These are phyloP conservation scores for Stereum hirsutum DNA, from an alignment of 1,284 basidiomycete genomes.

Conservation along the genomic window DNA sequence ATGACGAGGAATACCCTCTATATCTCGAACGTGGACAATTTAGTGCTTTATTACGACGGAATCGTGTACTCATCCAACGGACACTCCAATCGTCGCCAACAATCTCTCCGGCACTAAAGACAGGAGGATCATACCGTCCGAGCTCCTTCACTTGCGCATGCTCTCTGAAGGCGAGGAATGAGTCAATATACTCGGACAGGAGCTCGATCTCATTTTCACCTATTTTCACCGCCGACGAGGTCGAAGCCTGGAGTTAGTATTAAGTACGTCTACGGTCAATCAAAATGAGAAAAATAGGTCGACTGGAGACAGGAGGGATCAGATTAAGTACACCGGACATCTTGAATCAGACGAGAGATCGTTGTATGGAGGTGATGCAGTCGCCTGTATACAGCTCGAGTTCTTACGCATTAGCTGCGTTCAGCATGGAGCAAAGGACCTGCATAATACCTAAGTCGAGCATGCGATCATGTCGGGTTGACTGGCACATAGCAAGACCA, in stretches of 20 bases:
- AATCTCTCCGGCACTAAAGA: slow-evolving; percentile 77
- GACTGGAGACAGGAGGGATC: not conserved
- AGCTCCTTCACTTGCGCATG: slow-evolving; percentile 47
- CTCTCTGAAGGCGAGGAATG: slow-evolving; percentile 50
- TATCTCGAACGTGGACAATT: too few relatives aligned
- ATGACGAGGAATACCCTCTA: too few relatives aligned
- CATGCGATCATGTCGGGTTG: too few relatives aligned
- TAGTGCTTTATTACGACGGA: slow-evolving; percentile 69
- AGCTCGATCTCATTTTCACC: slow-evolving; percentile 51
- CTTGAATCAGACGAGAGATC: slow-evolving; percentile 68
- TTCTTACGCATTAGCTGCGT: slow-evolving; percentile 45
- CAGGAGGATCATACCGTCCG: slow-evolving; percentile 62
- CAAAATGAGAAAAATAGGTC: not conserved
- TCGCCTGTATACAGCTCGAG: slow-evolving; percentile 64
- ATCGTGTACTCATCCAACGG: slow-evolving; percentile 72
- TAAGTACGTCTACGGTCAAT: too few relatives aligned
- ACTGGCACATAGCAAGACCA: too few relatives aligned
- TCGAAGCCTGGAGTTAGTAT: slow-evolving; percentile 82
- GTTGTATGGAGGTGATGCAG: slow-evolving; percentile 62
- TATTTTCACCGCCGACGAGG: slow-evolving; percentile 74
- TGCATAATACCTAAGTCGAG: too few relatives aligned
- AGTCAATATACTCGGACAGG: slow-evolving; percentile 54
- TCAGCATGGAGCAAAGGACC: slow-evolving; percentile 67
- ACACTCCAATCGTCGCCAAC: slow-evolving; percentile 62
- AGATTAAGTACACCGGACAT: too few relatives aligned